phyloP scores from a whole-genome alignment of 1,284 basidiomycete species.

The Apiotrichum gracile region DNA sequence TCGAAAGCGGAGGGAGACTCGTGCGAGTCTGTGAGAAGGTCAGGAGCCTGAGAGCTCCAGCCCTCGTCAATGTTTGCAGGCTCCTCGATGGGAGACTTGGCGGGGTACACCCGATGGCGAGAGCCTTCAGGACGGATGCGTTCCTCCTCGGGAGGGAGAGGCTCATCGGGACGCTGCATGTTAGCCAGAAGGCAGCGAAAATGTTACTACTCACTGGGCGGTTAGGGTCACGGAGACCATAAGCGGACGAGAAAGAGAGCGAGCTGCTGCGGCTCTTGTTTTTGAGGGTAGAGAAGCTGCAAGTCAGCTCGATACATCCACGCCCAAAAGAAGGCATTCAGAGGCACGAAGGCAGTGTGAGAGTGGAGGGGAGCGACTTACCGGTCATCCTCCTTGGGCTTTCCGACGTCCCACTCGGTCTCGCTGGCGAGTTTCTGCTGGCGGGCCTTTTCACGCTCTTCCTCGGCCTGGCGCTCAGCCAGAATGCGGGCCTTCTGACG shows the following conservation, averaged over 20 bases:
- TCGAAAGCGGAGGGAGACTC: too few relatives aligned
- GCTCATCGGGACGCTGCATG: neutral
- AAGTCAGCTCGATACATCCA: too few relatives aligned
- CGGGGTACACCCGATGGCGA: conserved; percentile 32
- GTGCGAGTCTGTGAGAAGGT: neutral
- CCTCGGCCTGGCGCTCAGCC: too few relatives aligned
- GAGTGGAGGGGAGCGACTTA: too few relatives aligned
- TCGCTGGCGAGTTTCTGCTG: too few relatives aligned
- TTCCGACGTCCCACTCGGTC: too few relatives aligned
- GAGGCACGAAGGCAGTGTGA: too few relatives aligned
- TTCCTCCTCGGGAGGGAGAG: conserved; percentile 21
- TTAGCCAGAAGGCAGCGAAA: neutral
- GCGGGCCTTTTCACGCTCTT: too few relatives aligned
- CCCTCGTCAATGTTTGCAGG: conserved; percentile 26
- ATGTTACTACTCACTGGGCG: neutral
- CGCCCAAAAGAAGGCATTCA: too few relatives aligned
- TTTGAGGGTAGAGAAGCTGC: neutral
- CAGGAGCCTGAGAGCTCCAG: conserved; percentile 15
- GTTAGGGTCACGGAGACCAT: conserved; percentile 7
- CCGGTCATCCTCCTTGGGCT: too few relatives aligned
- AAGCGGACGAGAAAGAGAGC: conserved; percentile 22
- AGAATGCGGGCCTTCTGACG: too few relatives aligned
- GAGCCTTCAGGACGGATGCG: conserved; percentile 17
- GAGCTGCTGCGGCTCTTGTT: neutral
- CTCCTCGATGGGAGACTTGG: conserved; percentile 16